phyloP scores from a whole-genome alignment of 352 stramenopile species.

The Phytophthora lateralis region DNA sequence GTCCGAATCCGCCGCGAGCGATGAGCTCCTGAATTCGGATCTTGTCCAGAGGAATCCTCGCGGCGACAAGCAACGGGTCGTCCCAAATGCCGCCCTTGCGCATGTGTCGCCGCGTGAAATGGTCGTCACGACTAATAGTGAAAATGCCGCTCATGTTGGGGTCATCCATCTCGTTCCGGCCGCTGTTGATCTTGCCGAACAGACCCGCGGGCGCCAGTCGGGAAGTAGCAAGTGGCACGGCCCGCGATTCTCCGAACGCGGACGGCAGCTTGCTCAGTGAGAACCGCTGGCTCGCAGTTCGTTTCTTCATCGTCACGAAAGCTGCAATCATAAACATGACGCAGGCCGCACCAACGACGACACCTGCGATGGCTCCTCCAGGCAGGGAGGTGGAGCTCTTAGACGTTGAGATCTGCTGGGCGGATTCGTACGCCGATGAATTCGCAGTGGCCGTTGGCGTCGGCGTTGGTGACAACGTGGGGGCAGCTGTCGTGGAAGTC shows the following conservation, averaged over 20 bases:
- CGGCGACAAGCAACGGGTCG: constrained; percentile 40
- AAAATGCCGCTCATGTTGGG: constrained; percentile 16
- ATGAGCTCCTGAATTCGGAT: constrained; percentile 48
- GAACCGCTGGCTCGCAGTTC: constrained; percentile 3
- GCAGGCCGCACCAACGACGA: constrained; percentile 23
- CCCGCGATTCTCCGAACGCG: constrained; percentile 19
- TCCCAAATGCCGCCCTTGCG: constrained; percentile 43
- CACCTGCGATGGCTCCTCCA: constrained; percentile 19
- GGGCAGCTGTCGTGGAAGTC: neutral
- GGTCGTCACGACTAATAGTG: constrained; percentile 14
- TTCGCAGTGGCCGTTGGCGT: constrained; percentile 18
- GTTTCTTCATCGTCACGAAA: constrained; percentile 15
- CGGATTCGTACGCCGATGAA: constrained; percentile 27
- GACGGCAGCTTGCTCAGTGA: constrained; percentile 24
- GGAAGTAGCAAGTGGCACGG: constrained; percentile 16
- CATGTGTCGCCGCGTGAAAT: constrained; percentile 31
- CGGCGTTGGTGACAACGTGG: neutral
- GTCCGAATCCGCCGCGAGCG: constrained; percentile 54
- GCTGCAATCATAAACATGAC: constrained; percentile 26
- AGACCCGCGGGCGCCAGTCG: constrained; percentile 17
- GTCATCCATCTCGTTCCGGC: constrained; percentile 2
- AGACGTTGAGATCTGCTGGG: constrained; percentile 12
- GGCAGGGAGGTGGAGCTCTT: constrained; percentile 2
- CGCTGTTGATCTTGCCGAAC: constrained; percentile 7
- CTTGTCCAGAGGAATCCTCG: constrained; percentile 53